Conservation (phyloP, 257 asterid species). For the Coffea eugenioides region DNA sequence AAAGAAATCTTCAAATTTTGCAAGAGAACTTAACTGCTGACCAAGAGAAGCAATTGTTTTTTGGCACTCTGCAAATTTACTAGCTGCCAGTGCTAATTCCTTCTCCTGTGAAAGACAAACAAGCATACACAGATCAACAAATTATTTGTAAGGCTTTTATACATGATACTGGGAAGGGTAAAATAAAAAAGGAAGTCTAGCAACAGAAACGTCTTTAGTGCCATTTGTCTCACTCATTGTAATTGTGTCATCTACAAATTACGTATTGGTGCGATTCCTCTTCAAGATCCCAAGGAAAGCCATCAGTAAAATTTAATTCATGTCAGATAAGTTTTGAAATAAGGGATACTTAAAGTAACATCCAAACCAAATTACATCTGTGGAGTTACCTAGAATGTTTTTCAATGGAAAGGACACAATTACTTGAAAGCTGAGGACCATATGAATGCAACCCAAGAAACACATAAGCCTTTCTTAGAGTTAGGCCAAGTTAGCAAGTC, state of each 20-base stretch:
- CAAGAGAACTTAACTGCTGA: slow-evolving; percentile 72
- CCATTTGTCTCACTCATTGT: background rate
- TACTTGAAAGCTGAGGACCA: background rate
- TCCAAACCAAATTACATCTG: background rate
- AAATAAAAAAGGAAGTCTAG: background rate
- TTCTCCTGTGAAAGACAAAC: slow-evolving; percentile 46
- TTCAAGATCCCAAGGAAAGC: background rate
- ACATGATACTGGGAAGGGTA: background rate
- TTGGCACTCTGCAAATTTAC: slow-evolving; percentile 72
- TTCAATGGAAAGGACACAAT: background rate
- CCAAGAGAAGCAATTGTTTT: slow-evolving; percentile 80
- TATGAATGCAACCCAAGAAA: background rate
- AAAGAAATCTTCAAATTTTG: slow-evolving; percentile 57
- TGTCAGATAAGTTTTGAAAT: background rate
- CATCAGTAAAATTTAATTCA: no score
- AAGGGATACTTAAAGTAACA: background rate
- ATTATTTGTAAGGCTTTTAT: background rate
- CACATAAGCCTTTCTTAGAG: background rate
- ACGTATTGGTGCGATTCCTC: background rate
- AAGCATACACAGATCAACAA: background rate
- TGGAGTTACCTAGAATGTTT: background rate
- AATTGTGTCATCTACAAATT: no score
- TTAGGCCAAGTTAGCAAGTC: background rate
- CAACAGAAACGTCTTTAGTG: background rate
- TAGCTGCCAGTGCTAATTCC: slow-evolving; percentile 70